Evolutionary conservation across 2,329 filamentous ascomycete species (phyloP).

Genomic region (Mycogone perniciosa): DNA sequence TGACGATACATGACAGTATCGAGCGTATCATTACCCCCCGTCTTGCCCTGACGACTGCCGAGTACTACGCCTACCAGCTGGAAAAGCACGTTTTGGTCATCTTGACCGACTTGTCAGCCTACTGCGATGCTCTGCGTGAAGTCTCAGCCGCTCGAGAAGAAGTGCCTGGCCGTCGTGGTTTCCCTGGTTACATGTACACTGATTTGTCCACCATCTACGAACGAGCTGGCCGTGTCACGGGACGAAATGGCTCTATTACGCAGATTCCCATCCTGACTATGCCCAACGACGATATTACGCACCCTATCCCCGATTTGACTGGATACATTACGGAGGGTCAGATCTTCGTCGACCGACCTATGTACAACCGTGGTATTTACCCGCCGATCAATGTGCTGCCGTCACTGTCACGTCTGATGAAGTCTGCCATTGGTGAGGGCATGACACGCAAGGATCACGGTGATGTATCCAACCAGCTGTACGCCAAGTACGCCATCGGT

Average conservation of each 20-base stretch:
- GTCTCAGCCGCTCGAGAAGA: slow-evolving; percentile 97
- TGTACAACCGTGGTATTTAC: slow-evolving; percentile 96
- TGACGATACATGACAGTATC: slow-evolving; percentile 53
- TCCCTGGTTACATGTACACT: slow-evolving; percentile 99
- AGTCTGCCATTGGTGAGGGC: slow-evolving; percentile 96
- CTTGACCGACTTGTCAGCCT: slow-evolving; percentile 93
- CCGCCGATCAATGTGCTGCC: slow-evolving; percentile 98
- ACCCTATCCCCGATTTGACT: slow-evolving; percentile 97
- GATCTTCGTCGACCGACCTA: slow-evolving; percentile 90
- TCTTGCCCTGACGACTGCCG: slow-evolving; percentile 93
- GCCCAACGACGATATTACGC: slow-evolving; percentile 99
- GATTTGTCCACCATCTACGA: slow-evolving; percentile 99
- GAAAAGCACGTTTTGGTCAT: slow-evolving; percentile 99
- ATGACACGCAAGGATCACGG: slow-evolving; percentile 96
- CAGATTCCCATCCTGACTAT: slow-evolving; percentile 99
- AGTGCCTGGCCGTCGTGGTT: slow-evolving; percentile 97
- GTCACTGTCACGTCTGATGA: slow-evolving; percentile 98
- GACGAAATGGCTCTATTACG: slow-evolving; percentile 96
- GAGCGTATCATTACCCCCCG: slow-evolving; percentile 99
- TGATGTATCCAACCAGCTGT: slow-evolving; percentile 98
- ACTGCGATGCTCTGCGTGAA: slow-evolving; percentile 98
- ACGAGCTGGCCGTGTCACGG: slow-evolving; percentile 93
- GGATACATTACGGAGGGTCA: slow-evolving; percentile 99
- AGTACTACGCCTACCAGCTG: slow-evolving; percentile 99
- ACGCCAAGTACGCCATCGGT: slow-evolving; percentile 98